Evolutionary conservation across 768 basidiomycete species (phyloP), one percentile per base, ranked within the genome.

Genomic region (Termitomyces titanicus): DNA sequence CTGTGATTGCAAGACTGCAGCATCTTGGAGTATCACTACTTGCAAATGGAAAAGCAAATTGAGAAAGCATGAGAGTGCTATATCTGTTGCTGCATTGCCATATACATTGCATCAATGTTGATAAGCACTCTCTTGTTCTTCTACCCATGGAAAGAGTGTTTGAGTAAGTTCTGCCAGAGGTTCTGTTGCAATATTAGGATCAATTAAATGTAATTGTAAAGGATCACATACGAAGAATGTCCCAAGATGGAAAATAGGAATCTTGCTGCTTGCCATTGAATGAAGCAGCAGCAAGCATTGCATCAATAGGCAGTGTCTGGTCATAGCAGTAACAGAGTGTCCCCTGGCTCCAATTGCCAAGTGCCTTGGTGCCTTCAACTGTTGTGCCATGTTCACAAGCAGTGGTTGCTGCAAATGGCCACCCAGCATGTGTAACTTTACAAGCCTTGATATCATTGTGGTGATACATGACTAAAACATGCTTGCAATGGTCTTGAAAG

Each of bases 401-500:
- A 3, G 59, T 62, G 47, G 57, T 53, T 0, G 68, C 70, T 3
- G 63, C 61, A 51, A 51, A 69, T 33, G 51, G 47, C n/a, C 43
- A 15, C n/a, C 46, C 52, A 8, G 52, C 53, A 50, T 58, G 57
- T 9, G 42, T 54, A 9, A 54, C 42, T 34, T 58, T 54, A 18
- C 39, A 34, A 20, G 46, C 48, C 17, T 18, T 27, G 37, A 71
- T 57, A 29, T 61, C 49, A 42, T 68, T 68, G 33, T 51, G 57
- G 13, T 43, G 47, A 54, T 71, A 63, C 40, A 68, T 65, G 5
- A 54, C 3, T 11, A 57, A 63, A n/a, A 72, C 42, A 1, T 54
- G 57, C 13, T 67, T 55, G 0, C 56, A 53, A 46, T 70, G 71
- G 47, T 68, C 70, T 72, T 27, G 1, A 46, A 5, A 42, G 24